Evolutionary conservation across 1,139 yeast species (phyloP), one percentile per base, ranked within the genome.

Genomic region (Pichia sp.): DNA sequence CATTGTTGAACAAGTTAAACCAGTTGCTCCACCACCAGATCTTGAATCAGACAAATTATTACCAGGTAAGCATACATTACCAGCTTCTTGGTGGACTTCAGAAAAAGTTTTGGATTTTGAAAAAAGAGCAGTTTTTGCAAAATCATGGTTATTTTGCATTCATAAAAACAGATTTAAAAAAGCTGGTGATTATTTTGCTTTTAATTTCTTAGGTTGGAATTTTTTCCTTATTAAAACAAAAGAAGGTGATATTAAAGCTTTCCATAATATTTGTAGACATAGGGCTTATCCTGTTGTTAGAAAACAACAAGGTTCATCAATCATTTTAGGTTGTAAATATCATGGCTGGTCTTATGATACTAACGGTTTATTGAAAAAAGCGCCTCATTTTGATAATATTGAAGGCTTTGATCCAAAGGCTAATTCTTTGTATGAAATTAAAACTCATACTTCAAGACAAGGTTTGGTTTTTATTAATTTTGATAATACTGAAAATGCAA

Each of bases 331-430:
- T 37, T 79, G 84, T 65, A 74, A 76, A 54, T 79, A 79, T 60
- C 83, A 79, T 56, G 83, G 83, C n/a, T 79, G 83, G 84, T 73
- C 80, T 30, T 79, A 79, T 64, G 77, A 77, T 56, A 68, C 79
- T 10, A 79, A 78, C 52, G 84, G 84, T 7, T 64, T 65, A 45
- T 68, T 79, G 56, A 76, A 75, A 49, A 79, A 78, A 56, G 83
- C 83, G 5, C 84, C 83, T 30, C 81, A 77, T 53, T 79, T 79
- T 58, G 81, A 79, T 47, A 66, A 74, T 42, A 79, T 79, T 37
- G 76, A 76, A 58, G 83, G 83, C 6, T 79, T 79, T 58, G 72
- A 67, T 40, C 78, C 78, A 62, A 73, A 70, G 49, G 79, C 75
- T 52, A 79, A 79, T 62, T 74, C 81, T 0, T 66, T 79, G 46